Evolutionary conservation across 495 filamentous ascomycete species (phyloP).

Genomic region (Neurospora sublineolata): DNA sequence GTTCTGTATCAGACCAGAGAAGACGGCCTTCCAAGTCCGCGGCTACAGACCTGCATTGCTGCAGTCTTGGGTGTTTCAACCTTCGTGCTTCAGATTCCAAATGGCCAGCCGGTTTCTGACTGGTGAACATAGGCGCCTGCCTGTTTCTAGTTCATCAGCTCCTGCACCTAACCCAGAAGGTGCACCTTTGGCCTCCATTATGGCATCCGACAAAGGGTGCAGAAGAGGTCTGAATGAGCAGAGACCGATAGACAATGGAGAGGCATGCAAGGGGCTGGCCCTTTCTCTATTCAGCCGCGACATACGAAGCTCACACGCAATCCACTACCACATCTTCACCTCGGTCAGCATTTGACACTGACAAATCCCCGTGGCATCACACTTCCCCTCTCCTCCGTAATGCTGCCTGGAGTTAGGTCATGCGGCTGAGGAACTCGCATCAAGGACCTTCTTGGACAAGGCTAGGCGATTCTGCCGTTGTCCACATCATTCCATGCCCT

Average conservation of each 20-base stretch:
- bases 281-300: neutral
- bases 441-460: neutral
- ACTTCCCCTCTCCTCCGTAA: neutral
- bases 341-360: neutral
- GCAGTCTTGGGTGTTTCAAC: neutral
- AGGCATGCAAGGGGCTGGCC: neutral
- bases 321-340: neutral
- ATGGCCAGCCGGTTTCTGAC: neutral
- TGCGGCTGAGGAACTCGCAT: neutral
- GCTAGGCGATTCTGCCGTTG: neutral
- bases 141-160: neutral
- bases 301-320: neutral
- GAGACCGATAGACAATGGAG: neutral
- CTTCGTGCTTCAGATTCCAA: neutral
- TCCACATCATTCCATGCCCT: neutral
- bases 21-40: neutral
- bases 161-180: neutral
- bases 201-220: neutral
- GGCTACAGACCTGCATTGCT: neutral
- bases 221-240: neutral
- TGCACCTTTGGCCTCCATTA: neutral
- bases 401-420: neutral
- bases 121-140: neutral
- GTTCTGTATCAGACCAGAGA: neutral
- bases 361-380: neutral